These are phyloP conservation scores for Perkinsus marinus DNA, from an alignment of 169 alveolate genomes.

Conservation along the genomic window DNA sequence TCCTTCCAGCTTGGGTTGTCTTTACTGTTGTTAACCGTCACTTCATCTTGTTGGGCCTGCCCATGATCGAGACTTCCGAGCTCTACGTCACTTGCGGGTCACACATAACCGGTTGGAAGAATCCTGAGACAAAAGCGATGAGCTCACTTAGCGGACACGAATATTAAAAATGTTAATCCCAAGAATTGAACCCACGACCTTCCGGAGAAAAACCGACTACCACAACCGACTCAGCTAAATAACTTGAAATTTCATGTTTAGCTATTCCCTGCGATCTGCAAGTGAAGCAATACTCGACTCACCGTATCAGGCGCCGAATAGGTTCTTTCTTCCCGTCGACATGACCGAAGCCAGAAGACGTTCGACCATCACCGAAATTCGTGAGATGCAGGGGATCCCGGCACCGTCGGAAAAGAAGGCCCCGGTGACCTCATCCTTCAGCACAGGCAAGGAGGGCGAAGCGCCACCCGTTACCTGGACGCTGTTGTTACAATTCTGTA, in stretches of 20 bases:
- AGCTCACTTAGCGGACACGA: background rate
- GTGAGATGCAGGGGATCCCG: background rate
- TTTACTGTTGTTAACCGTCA: too few relatives aligned
- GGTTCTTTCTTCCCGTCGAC: background rate
- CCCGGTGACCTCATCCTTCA: background rate
- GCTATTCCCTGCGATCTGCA: background rate
- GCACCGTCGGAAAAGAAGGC: background rate
- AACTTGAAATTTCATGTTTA: background rate
- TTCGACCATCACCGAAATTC: background rate
- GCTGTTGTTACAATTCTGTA: background rate
- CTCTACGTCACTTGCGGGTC: too few relatives aligned
- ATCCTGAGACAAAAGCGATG: too few relatives aligned
- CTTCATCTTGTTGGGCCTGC: too few relatives aligned
- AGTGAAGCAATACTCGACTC: background rate
- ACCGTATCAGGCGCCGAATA: background rate
- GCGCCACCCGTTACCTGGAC: background rate
- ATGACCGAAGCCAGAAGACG: background rate
- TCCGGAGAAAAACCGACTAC: background rate
- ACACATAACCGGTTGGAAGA: too few relatives aligned
- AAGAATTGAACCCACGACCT: background rate
- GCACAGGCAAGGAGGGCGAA: background rate
- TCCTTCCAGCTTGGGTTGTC: too few relatives aligned
- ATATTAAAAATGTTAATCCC: background rate
- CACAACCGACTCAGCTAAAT: background rate
- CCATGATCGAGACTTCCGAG: too few relatives aligned